Evolutionary conservation across 306 rosid genomes (phyloP), one percentile per base, ranked within the genome.

Genomic region (Prunus armeniaca): DNA sequence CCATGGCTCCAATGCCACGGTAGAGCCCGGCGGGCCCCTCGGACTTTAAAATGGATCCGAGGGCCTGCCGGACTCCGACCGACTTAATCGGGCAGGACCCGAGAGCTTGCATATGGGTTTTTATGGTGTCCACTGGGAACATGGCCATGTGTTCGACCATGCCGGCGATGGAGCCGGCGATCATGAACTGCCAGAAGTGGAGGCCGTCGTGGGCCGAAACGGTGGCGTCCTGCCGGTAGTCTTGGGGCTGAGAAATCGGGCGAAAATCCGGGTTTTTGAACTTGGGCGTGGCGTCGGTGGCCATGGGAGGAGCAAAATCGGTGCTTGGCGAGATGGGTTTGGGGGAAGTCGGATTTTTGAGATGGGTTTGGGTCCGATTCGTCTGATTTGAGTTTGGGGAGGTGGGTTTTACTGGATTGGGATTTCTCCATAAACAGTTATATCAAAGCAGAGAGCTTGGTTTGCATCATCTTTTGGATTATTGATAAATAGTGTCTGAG

Each of bases 81-180:
- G 96, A 68, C 79, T 86, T 89, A 67, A 89, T 87, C 6, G 98
- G 98, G 82, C 98, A 93, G 0, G 98, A 90, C 15, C 93, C 90
- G 12, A 93, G 79, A 34, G 98, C 96, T 73, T 93, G 98, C 98
- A 93, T 90, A 15, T 83, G 98, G 79, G 98, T 93, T 83, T 93
- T 93, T 28, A 93, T 88, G 63, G 98, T 93, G 83, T 93, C 98
- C 17, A 93, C 93, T 43, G 98, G 98, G 78, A 84, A 90, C 98
- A 93, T 93, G 2, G 93, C 96, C 96, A 93, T 81, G 84, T 93
- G 98, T 27, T 93, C 98, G 3, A 90, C 66, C 50, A 80, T 80
- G 9, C 98, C 98, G 2, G 98, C 98, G 28, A 93, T 4, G 2
- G 98, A 93, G 61, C 98, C 98, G 45, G 96, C 90, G 11, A 90